These are phyloP conservation scores for Penicillium expansum DNA, from an alignment of 2,329 filamentous ascomycete species.

Conservation along the genomic window DNA sequence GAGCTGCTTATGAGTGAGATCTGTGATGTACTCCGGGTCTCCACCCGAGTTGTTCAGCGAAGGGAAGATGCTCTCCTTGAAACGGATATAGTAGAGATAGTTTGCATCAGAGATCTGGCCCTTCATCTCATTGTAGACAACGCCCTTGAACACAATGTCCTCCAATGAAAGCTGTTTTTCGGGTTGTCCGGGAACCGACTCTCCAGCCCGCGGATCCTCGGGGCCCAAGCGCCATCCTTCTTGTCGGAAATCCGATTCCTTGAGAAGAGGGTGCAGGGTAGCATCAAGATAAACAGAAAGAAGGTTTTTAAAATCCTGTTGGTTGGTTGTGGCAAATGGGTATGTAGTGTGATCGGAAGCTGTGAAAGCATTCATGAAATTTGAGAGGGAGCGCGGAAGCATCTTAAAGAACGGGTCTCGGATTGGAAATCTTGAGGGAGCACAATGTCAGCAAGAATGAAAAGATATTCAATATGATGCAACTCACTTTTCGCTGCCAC, in stretches of 20 bases:
- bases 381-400: constrained; percentile 95
- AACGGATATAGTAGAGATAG: constrained; percentile 93
- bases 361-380: constrained; percentile 99
- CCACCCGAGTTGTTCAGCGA: constrained; percentile 95
- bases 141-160: constrained; percentile 81
- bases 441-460: constrained; percentile 14
- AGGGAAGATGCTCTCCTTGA: constrained; percentile 91
- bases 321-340: constrained; percentile 94
- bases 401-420: constrained; percentile 99
- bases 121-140: constrained; percentile 99
- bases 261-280: constrained; percentile 83
- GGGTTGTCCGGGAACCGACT: constrained; percentile 45
- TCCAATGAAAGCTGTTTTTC: constrained; percentile 62
- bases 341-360: constrained; percentile 96
- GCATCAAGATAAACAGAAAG: constrained; percentile 96
- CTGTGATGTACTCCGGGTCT: constrained; percentile 93
- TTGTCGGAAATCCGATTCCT: constrained; percentile 88
- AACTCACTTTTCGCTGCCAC: constrained; percentile 82
- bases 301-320: constrained; percentile 91
- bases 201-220: constrained; percentile 70
- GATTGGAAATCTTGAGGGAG: constrained; percentile 72
- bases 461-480: no score
- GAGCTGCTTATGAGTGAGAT: constrained; percentile 87
- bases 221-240: constrained; percentile 97
- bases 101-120: constrained; percentile 97